Conservation (phyloP, 345 rosid species). For the Noccaea bulbosa region DNA sequence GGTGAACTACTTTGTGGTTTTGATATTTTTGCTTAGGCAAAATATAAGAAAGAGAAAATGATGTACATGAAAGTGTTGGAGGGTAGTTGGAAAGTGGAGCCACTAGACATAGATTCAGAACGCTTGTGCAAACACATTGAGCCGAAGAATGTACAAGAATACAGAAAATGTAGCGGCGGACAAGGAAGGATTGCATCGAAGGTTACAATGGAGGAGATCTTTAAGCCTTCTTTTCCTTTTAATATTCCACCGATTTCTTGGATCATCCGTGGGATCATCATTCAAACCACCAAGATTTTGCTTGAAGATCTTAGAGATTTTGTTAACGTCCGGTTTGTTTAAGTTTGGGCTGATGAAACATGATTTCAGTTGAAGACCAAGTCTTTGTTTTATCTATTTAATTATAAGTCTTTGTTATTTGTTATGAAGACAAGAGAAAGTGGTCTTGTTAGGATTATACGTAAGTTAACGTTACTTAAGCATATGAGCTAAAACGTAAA, state of each 20-base stretch:
- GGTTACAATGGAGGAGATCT: constrained; percentile 67
- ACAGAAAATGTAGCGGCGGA: constrained; percentile 57
- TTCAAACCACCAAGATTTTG: constrained; percentile 63
- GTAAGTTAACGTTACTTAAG: too few species aligned
- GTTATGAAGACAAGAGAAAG: too few species aligned
- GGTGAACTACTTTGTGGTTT: background rate
- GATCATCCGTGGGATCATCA: constrained; percentile 71
- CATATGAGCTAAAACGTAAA: background rate
- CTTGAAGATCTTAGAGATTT: constrained; percentile 49
- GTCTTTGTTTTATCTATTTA: too few species aligned
- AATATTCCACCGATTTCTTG: constrained; percentile 82
- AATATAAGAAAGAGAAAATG: constrained; percentile 3
- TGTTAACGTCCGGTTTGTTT: background rate
- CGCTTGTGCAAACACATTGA: background rate
- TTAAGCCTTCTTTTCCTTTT: constrained; percentile 59
- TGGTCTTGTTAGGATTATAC: background rate
- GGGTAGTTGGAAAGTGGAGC: constrained; percentile 4
- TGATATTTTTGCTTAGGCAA: constrained; percentile 47
- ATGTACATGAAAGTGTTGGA: constrained; percentile 12
- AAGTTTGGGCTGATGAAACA: background rate
- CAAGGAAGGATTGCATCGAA: constrained; percentile 73
- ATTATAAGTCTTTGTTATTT: too few species aligned
- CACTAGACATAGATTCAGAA: constrained; percentile 5
- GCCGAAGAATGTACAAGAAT: constrained; percentile 49
- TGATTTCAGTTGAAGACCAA: too few species aligned